Percentiles rank a stretch among this genome's conserved stretches.
These are phyloP conservation scores for Gorgonomyces haynaldii DNA, from an alignment of 192 early-diverging fungal species.

Conservation along the genomic window DNA sequence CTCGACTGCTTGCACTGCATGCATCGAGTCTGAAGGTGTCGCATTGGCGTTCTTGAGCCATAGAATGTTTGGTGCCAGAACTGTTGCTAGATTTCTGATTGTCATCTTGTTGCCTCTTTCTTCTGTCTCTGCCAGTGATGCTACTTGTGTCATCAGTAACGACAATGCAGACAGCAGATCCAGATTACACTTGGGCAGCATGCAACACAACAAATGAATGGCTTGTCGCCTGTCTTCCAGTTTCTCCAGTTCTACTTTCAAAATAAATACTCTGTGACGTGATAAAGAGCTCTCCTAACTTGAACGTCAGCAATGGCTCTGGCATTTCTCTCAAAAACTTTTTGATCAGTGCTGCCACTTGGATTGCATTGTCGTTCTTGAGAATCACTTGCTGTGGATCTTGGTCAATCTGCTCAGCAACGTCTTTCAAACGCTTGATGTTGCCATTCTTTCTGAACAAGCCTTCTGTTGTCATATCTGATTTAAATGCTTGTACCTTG, in stretches of 20 bases:
- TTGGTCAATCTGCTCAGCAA: conserved; percentile 75
- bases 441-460: conserved; percentile 98
- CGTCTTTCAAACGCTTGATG: conserved; percentile 75
- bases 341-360: conserved; percentile 89
- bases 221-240: conserved; percentile 7
- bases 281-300: conserved; percentile 77
- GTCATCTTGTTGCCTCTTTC: conserved; percentile 89
- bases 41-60: conserved; percentile 78
- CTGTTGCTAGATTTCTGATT: conserved; percentile 78
- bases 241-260: conserved; percentile 2
- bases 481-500: conserved; percentile 37
- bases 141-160: conserved; percentile 7
- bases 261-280: conserved; percentile 47
- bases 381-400: conserved; percentile 64
- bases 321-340: conserved; percentile 95
- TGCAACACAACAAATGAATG: conserved; percentile 68
- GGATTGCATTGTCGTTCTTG: conserved; percentile 61
- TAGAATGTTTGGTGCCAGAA: conserved; percentile 89
- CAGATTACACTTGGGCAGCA: conserved; percentile 82
- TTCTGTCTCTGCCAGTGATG: background rate
- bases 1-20: conserved; percentile 3
- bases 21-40: conserved; percentile 41
- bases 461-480: conserved; percentile 77
- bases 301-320: conserved; percentile 85
- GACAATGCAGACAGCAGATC: conserved; percentile 66